A percentile compares a stretch with the other conserved stretches of the same genome.
Evolutionary conservation across 2,329 filamentous ascomycete species (phyloP).

Genomic region (Ambrosiella beaveri): DNA sequence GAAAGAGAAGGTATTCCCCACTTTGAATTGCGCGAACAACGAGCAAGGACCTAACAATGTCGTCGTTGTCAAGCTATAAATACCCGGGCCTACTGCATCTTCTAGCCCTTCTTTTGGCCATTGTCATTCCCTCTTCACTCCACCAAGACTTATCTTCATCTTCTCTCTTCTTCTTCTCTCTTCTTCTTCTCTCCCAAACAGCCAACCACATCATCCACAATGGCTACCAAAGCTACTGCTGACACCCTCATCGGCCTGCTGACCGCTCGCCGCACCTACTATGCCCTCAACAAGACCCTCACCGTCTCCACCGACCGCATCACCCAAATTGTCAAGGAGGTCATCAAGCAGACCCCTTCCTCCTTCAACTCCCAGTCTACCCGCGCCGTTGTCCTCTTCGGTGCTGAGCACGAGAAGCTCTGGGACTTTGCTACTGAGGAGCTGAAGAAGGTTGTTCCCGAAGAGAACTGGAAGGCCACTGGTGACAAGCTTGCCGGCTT

Average conservation of each 20-base stretch:
- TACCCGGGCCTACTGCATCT: constrained; percentile 7
- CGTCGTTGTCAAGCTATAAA: constrained; percentile 5
- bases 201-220: constrained; percentile 16
- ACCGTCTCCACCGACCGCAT: constrained; percentile 39
- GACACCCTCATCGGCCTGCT: constrained; percentile 40
- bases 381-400: constrained; percentile 60
- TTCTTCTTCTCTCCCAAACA: constrained; percentile 2
- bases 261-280: constrained; percentile 51
- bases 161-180: background rate
- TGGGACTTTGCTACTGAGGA: constrained; percentile 57
- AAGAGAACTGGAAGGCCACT: constrained; percentile 41
- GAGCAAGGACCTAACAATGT: constrained; percentile 1
- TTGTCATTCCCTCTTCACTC: constrained; percentile 4
- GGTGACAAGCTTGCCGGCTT: constrained; percentile 34
- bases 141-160: background rate
- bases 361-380: constrained; percentile 83
- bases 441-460: constrained; percentile 51
- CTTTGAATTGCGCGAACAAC: background rate
- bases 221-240: constrained; percentile 27
- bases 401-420: constrained; percentile 69
- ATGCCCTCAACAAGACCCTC: constrained; percentile 48
- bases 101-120: constrained; percentile 3
- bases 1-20: background rate
- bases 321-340: constrained; percentile 45
- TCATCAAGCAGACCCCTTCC: constrained; percentile 53